Base-by-base conservation (phyloP, 1,284 basidiomycete species). In the Boletus mariae region DNA sequence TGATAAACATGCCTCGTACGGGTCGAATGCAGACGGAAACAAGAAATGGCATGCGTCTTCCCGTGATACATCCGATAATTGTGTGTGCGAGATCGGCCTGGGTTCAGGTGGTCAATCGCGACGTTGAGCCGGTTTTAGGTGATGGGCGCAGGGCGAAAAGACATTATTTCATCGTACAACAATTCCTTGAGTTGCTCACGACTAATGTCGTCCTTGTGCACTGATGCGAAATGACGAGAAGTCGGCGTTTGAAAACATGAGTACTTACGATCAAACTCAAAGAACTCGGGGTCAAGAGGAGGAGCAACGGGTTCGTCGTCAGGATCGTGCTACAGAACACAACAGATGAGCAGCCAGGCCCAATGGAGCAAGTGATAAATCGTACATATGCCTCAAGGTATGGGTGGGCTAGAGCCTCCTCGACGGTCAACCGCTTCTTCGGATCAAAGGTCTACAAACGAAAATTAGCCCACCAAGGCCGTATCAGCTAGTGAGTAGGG, bases 191-290 rank as follows among this genome's bases (percentile, higher is more conserved):
- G 76, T 65, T 88, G 84, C 53, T 89, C 93, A 40, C 92, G 82
- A 64, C 87, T 92, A 73, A 95, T 94, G 61, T 93, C 90, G 59
- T 96, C 94, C 76, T 96, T 95, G 76, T 92, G 87, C 55, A 93
- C 88, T 91, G 66, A 50, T 4, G 5, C 12, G 25, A 43, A n/a
- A 54, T 56, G 20, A 51, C 12, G n/a, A 47, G 17, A 20, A 6
- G 25, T 12, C n/a, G n/a, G n/a, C 13, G 28, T 20, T 7, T 23
- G 8, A 15, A 44, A 49, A 34, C 26, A 4, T 0, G 26, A 12
- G 20, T 1, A 57, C 61, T 55, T 42, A 80, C 80, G 71, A 62
- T 97, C 94, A 69, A 97, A 97, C 64, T 94, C 92, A 71, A 98
- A 97, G 78, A 97, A 97, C 60, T 87, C 84, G 2, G 91, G 86